Percentiles rank a stretch among this genome's conserved stretches.
Evolutionary conservation across 2,329 filamentous ascomycete species (phyloP).

Genomic region (Grosmannia huntii): DNA sequence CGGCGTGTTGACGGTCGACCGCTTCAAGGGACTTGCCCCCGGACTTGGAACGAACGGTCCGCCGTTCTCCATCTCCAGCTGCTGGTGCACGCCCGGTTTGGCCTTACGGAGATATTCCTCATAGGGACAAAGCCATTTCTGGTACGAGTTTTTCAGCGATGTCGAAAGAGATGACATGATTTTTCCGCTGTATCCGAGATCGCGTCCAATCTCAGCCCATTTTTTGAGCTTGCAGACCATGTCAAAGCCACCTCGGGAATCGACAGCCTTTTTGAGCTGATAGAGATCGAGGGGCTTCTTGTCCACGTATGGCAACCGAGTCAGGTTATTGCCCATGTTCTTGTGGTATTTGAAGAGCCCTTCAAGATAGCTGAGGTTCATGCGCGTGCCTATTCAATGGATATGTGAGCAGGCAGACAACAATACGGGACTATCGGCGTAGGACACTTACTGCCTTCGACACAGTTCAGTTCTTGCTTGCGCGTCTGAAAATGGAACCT

Average conservation of each 20-base stretch:
- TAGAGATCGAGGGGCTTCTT: slow-evolving; percentile 94
- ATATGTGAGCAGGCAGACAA: slow-evolving; percentile 21
- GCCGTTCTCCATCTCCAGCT: slow-evolving; percentile 84
- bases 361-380: slow-evolving; percentile 92
- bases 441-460: slow-evolving; percentile 74
- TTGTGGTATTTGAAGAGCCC: slow-evolving; percentile 94
- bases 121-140: slow-evolving; percentile 92
- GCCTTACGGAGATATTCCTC: slow-evolving; percentile 85
- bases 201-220: slow-evolving; percentile 96
- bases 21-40: slow-evolving; percentile 57
- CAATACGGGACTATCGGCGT: background rate
- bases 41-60: slow-evolving; percentile 74
- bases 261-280: slow-evolving; percentile 91
- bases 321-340: slow-evolving; percentile 87
- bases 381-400: slow-evolving; percentile 61
- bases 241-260: slow-evolving; percentile 87
- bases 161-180: slow-evolving; percentile 99
- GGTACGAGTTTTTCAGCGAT: slow-evolving; percentile 94
- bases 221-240: slow-evolving; percentile 96
- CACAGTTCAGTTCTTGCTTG: slow-evolving; percentile 92
- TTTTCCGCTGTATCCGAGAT: slow-evolving; percentile 95
- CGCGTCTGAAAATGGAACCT: slow-evolving; percentile 94
- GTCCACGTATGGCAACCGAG: slow-evolving; percentile 89
- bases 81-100: slow-evolving; percentile 93
- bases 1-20: slow-evolving; percentile 46